These are phyloP conservation scores for Diaporthe capsici DNA, from an alignment of 2,329 filamentous ascomycete genomes.

Conservation along the genomic window DNA sequence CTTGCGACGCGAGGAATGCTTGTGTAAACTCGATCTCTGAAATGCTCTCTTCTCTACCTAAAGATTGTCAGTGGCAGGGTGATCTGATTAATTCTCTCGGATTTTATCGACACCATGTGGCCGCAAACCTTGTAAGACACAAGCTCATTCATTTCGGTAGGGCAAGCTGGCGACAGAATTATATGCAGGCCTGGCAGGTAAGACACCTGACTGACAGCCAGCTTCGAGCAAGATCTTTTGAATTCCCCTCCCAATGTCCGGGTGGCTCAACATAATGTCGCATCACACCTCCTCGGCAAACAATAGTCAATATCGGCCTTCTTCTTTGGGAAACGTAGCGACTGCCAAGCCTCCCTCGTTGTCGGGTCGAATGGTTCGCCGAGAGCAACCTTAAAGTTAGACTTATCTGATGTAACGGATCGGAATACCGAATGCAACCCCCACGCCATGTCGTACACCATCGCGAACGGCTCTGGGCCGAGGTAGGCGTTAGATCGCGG, in stretches of 20 bases:
- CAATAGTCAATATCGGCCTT: conserved; percentile 16
- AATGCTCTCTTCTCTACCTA: too few species aligned
- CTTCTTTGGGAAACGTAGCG: neutral
- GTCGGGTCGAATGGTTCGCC: neutral
- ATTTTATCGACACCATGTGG: neutral
- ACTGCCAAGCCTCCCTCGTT: neutral
- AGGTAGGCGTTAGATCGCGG: neutral
- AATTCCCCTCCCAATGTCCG: neutral
- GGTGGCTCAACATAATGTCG: neutral
- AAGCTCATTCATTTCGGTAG: neutral
- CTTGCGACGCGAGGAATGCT: too few species aligned
- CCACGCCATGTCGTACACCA: neutral
- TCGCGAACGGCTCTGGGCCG: neutral
- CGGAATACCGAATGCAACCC: conserved; percentile 27
- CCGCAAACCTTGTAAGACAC: neutral
- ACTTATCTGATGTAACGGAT: conserved; percentile 25
- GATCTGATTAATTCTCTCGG: neutral
- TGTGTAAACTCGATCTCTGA: too few species aligned
- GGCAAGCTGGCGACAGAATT: neutral
- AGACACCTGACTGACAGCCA: neutral
- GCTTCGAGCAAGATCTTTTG: neutral
- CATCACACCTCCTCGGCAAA: conserved; percentile 11
- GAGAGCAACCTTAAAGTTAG: conserved; percentile 22
- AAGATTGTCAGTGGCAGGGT: neutral
- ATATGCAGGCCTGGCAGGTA: conserved; percentile 21